Conservation (phyloP, 192 early-diverging fungal species). For the Rhizoclosmatium globosum region DNA sequence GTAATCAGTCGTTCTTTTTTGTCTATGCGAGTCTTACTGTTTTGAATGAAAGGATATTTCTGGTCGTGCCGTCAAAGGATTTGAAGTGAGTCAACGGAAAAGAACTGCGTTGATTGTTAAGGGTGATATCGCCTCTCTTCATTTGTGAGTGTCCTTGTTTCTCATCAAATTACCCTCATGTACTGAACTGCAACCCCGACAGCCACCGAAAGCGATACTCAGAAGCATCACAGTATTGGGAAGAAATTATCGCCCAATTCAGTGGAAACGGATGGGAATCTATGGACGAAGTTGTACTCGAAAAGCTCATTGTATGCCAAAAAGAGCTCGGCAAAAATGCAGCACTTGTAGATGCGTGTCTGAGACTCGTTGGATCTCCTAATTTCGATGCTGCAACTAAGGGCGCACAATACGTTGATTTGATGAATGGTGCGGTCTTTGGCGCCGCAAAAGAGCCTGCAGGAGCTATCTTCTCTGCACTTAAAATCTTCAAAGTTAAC, state of each 20-base stretch:
- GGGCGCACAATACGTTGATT: constrained; percentile 32
- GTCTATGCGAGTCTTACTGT: not conserved
- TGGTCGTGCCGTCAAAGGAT: constrained; percentile 72
- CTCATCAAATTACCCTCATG: not conserved
- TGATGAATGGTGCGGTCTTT: constrained; percentile 10
- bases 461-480: constrained; percentile 10
- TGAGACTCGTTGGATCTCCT: constrained; percentile 7
- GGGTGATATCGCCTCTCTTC: constrained; percentile 78
- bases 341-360: not conserved
- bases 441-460: not conserved
- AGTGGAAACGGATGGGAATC: constrained; percentile 68
- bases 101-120: constrained; percentile 71
- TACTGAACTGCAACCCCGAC: not conserved
- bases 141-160: constrained; percentile 68
- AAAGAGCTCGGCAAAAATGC: constrained; percentile 50
- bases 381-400: not conserved
- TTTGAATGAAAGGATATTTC: constrained; percentile 60
- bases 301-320: constrained; percentile 72
- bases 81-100: constrained; percentile 67
- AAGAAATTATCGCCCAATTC: constrained; percentile 65
- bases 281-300: constrained; percentile 71
- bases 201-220: constrained; percentile 69
- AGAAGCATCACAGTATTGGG: constrained; percentile 70
- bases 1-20: not conserved
- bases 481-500: constrained; percentile 52